Percentiles rank a stretch among this genome's conserved stretches.
phyloP scores from a whole-genome alignment of 2,329 filamentous ascomycete species.

The Curvularia verruculosa region DNA sequence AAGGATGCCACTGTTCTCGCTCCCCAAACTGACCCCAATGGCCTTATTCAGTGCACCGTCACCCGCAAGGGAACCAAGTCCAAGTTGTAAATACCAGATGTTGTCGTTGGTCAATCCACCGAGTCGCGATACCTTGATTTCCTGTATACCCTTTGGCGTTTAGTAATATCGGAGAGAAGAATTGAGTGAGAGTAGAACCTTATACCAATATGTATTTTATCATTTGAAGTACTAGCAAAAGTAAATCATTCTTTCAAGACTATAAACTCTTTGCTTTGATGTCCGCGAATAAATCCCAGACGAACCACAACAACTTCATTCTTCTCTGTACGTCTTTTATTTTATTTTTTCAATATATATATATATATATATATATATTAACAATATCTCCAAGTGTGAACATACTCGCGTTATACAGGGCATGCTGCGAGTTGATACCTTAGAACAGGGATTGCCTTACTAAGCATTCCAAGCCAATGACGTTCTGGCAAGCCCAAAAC shows the following conservation, averaged over 20 bases:
- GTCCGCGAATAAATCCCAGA: neutral
- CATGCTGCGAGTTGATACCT: neutral
- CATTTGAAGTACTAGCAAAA: constrained; percentile 20
- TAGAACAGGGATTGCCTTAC: neutral
- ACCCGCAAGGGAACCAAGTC: constrained; percentile 60
- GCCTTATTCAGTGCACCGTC: constrained; percentile 93
- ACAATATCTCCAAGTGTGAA: neutral
- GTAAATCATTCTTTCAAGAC: constrained; percentile 13
- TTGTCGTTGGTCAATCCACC: constrained; percentile 12
- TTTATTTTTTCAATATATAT: too few relatives aligned
- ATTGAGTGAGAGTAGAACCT: constrained; percentile 35
- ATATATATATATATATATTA: too few relatives aligned
- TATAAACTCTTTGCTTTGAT: neutral
- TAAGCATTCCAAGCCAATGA: constrained; percentile 5
- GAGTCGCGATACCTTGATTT: constrained; percentile 17
- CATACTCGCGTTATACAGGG: too few relatives aligned
- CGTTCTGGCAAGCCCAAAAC: constrained; percentile 5
- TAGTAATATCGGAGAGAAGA: constrained; percentile 17
- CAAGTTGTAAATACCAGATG: constrained; percentile 47
- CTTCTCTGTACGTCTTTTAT: too few relatives aligned
- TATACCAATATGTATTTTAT: constrained; percentile 31
- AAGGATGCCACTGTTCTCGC: constrained; percentile 95
- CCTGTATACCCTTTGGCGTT: constrained; percentile 24
- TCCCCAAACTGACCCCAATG: constrained; percentile 90
- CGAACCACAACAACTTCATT: neutral